phyloP scores from a whole-genome alignment of 768 basidiomycete species.

The Paxillus ammoniavirescens region DNA sequence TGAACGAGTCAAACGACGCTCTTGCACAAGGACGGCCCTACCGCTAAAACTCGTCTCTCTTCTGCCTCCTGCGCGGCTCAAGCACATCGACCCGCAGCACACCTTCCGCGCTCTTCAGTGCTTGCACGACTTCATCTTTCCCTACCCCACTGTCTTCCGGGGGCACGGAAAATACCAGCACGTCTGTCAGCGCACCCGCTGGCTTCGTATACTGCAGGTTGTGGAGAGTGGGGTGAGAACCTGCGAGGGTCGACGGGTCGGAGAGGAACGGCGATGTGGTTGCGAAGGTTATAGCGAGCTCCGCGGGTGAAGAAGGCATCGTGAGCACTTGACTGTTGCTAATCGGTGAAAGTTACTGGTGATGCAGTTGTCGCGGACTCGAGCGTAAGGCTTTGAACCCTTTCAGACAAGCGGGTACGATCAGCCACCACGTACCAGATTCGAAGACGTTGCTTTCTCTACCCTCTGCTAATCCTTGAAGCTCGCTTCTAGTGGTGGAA shows the following conservation, averaged over 20 bases:
- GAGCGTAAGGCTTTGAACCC: too few relatives aligned
- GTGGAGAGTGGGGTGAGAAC: constrained; percentile 20
- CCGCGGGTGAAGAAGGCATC: constrained; percentile 9
- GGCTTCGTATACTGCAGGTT: constrained; percentile 21
- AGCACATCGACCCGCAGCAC: constrained; percentile 25
- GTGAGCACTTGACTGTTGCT: too few relatives aligned
- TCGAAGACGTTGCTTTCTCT: too few relatives aligned
- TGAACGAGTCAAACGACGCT: too few relatives aligned
- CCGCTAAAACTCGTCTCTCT: constrained; percentile 27
- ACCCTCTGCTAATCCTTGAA: too few relatives aligned
- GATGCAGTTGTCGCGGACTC: too few relatives aligned
- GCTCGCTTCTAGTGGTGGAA: too few relatives aligned
- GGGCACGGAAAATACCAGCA: constrained; percentile 18
- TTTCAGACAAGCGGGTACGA: too few relatives aligned
- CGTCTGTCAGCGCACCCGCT: constrained; percentile 21
- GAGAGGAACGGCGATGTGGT: constrained; percentile 21
- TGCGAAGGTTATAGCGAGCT: constrained; percentile 32
- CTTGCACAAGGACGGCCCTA: neutral
- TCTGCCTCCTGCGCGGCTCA: constrained; percentile 18
- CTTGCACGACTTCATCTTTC: constrained; percentile 13
- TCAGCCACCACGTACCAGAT: too few relatives aligned
- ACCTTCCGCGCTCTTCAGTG: constrained; percentile 14
- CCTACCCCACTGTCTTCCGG: neutral
- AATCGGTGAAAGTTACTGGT: neutral
- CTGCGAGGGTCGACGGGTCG: constrained; percentile 19